Conservation (phyloP, 805 yeast genomes). For the Wickerhamomyces chaumierensis region DNA sequence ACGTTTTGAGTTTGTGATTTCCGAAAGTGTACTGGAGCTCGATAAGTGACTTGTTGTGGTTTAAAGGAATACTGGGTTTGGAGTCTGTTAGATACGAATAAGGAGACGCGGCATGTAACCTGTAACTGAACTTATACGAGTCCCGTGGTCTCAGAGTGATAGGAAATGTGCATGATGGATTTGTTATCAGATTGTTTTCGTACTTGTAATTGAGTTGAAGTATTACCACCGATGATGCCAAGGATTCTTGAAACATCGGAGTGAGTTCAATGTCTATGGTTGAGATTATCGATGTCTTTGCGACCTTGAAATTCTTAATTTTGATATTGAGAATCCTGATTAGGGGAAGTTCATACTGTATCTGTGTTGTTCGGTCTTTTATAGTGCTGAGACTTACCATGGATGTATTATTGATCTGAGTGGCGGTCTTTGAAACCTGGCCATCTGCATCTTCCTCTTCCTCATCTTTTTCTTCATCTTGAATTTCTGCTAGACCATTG, state of each 20-base stretch:
- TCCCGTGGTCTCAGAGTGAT: conserved; percentile 17
- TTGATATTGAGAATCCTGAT: conserved; percentile 31
- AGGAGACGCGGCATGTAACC: not conserved
- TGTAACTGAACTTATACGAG: conserved; percentile 9
- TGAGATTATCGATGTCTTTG: conserved; percentile 34
- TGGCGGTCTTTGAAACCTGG: too few species aligned
- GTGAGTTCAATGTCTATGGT: conserved; percentile 37
- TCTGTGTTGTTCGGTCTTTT: not conserved
- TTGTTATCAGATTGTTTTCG: conserved; percentile 14
- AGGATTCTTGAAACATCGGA: conserved; percentile 23
- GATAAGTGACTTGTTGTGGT: conserved; percentile 6
- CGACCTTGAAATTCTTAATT: conserved; percentile 35
- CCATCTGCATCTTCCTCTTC: not conserved
- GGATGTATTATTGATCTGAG: not conserved
- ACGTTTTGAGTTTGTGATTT: conserved; percentile 12
- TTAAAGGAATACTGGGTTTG: conserved; percentile 12
- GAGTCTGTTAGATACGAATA: conserved; percentile 16
- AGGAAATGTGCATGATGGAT: conserved; percentile 16
- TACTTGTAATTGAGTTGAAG: conserved; percentile 10
- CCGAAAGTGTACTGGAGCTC: conserved; percentile 20
- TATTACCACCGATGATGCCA: conserved; percentile 4
- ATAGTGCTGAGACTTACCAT: not conserved
- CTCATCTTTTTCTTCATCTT: not conserved
- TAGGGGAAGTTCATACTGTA: conserved; percentile 15
- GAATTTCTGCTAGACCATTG: too few species aligned